A percentile compares a stretch with the other conserved stretches of the same genome.
Conservation (phyloP, 2,329 filamentous ascomycete genomes). For the Aspergillus pseudoviridinutans region DNA sequence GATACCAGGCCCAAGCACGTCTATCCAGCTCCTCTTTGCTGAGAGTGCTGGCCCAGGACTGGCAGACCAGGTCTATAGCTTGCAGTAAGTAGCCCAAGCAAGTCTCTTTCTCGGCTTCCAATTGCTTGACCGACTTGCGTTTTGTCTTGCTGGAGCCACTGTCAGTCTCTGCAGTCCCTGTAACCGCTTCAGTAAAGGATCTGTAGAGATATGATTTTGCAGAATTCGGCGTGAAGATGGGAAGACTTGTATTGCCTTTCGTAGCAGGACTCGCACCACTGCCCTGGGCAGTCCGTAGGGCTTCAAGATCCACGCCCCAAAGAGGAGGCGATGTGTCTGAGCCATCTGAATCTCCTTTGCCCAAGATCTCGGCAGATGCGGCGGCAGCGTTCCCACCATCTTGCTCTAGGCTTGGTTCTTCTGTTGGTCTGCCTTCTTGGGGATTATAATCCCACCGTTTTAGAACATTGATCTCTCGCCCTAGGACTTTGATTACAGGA, state of each 20-base stretch:
- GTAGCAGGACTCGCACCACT: slow-evolving; percentile 16
- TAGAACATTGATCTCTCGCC: slow-evolving; percentile 68
- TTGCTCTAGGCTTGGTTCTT: slow-evolving; percentile 7
- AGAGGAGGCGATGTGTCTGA: slow-evolving; percentile 41
- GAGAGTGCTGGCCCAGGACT: slow-evolving; percentile 68
- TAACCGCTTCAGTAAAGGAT: slow-evolving; percentile 33
- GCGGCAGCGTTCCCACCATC: neutral
- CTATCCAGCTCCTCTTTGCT: slow-evolving; percentile 64
- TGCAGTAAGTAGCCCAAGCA: slow-evolving; percentile 68
- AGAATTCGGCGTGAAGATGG: slow-evolving; percentile 69
- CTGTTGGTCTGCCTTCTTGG: slow-evolving; percentile 40
- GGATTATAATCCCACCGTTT: slow-evolving; percentile 72
- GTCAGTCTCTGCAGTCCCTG: slow-evolving; percentile 5
- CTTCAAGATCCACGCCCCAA: slow-evolving; percentile 58
- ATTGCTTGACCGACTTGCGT: slow-evolving; percentile 45
- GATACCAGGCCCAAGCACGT: slow-evolving; percentile 79
- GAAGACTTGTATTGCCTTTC: slow-evolving; percentile 49
- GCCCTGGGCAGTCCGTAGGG: slow-evolving; percentile 46
- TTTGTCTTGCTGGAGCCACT: slow-evolving; percentile 34
- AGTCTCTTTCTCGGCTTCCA: slow-evolving; percentile 60
- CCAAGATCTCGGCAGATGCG: slow-evolving; percentile 12
- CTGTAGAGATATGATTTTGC: slow-evolving; percentile 58
- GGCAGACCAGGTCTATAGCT: slow-evolving; percentile 66
- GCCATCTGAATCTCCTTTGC: slow-evolving; percentile 2
- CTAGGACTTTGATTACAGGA: slow-evolving; percentile 67